These are phyloP conservation scores for Penicillium daleae DNA, from an alignment of 495 filamentous ascomycete species.

Conservation along the genomic window DNA sequence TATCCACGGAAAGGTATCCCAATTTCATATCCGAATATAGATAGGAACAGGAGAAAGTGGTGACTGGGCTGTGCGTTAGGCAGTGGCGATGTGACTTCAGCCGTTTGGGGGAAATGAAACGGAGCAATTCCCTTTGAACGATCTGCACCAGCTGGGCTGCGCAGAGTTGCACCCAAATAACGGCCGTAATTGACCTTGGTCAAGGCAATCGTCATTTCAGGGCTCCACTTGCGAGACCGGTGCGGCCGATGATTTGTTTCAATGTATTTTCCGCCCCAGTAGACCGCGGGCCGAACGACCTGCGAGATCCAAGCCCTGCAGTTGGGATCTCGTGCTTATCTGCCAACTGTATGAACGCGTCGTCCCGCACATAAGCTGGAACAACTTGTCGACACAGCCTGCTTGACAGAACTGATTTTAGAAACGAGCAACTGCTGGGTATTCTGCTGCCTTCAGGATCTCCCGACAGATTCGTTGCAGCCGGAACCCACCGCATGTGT, in stretches of 20 bases:
- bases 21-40: slow-evolving; percentile 11
- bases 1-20: neutral
- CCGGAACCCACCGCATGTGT: slow-evolving; percentile 13
- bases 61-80: slow-evolving; percentile 2
- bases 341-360: neutral
- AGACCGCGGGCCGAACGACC: slow-evolving; percentile 2
- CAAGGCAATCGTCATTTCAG: slow-evolving; percentile 20
- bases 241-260: slow-evolving; percentile 7
- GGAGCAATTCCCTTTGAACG: slow-evolving; percentile 9
- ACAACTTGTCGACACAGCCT: slow-evolving; percentile 14
- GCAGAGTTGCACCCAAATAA: neutral
- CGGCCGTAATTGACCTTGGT: slow-evolving; percentile 3
- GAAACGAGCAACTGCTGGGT: slow-evolving; percentile 6
- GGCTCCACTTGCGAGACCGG: slow-evolving; percentile 14
- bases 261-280: slow-evolving; percentile 1
- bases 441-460: slow-evolving; percentile 18
- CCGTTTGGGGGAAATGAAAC: slow-evolving; percentile 11
- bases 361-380: neutral
- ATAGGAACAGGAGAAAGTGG: slow-evolving; percentile 21
- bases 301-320: slow-evolving; percentile 10
- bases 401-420: slow-evolving; percentile 6
- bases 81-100: slow-evolving; percentile 24
- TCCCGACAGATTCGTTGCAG: slow-evolving; percentile 2
- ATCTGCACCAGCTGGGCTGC: slow-evolving; percentile 10
- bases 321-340: slow-evolving; percentile 7